phyloP scores from a whole-genome alignment of 2,329 filamentous ascomycete genomes.

The Colletotrichum scovillei region DNA sequence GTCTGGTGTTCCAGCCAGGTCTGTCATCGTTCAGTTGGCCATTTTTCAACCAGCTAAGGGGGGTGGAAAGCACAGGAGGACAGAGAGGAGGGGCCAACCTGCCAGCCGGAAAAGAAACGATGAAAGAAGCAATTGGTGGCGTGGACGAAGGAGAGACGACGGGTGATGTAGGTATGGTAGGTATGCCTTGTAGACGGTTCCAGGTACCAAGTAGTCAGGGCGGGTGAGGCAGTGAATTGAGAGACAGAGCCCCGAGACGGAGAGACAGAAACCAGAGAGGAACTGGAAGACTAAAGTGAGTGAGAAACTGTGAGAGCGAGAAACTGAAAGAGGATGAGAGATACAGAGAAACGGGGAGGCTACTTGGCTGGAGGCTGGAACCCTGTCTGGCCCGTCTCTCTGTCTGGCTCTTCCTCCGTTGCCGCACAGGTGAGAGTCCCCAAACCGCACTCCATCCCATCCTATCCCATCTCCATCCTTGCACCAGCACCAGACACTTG shows the following conservation, averaged over 20 bases:
- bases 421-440: slow-evolving; percentile 17
- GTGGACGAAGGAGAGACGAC: slow-evolving; percentile 23
- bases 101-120: slow-evolving; percentile 33
- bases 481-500: slow-evolving; percentile 29
- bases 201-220: background rate
- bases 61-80: background rate
- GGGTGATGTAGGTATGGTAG: slow-evolving; percentile 5
- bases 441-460: slow-evolving; percentile 7
- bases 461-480: background rate
- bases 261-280: slow-evolving; percentile 7
- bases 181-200: background rate
- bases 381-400: slow-evolving; percentile 19
- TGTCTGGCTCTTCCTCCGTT: slow-evolving; percentile 1
- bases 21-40: slow-evolving; percentile 29
- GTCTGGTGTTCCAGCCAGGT: slow-evolving; percentile 30
- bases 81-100: slow-evolving; percentile 1
- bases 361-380: slow-evolving; percentile 16
- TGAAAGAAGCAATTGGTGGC: slow-evolving; percentile 31
- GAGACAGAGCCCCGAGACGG: slow-evolving; percentile 5
- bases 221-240: background rate
- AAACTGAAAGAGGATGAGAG: background rate
- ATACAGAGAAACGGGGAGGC: background rate
- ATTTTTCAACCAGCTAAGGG: slow-evolving; percentile 25
- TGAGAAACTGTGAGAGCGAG: background rate
- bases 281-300: background rate